Base-by-base conservation (phyloP, 83 land plant species). In the Picea engelmannii region DNA sequence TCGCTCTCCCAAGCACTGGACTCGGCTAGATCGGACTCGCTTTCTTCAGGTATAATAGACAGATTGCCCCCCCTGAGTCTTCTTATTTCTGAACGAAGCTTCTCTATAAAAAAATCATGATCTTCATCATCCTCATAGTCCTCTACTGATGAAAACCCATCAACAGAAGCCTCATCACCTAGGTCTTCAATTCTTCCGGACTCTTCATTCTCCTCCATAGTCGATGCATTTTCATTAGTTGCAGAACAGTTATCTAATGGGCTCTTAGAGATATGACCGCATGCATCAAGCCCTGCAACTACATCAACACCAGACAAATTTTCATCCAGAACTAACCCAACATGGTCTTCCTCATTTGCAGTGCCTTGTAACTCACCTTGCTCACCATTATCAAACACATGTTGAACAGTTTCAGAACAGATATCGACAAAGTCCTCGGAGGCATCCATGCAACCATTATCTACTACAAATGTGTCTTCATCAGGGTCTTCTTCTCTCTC, bases 1-100 rank as follows among this genome's bases (percentile, higher is more conserved):
- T 73, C 77, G 77, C 77, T 73, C 24, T 47, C 77, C 77, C 77
- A 73, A n/a, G 6, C 12, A 44, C 25, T 73, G 18, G 77, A 42
- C 44, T 90, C 89, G 0, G 76, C 65, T 44, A 49, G 47, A 42
- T 55, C 79, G 5, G 24, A 64, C 58, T 84, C 86, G 4, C 71
- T 73, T 76, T 85, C 86, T 60, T 85, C 91, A 10, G 82, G 76
- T 40, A 92, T 92, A 3, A 89, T 86, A 1, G 95, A 90, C 7
- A 92, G 87, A 6, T 90, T 90, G n/a, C 73, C 75, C 24, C 87
- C 82, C 71, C 81, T 90, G 11, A 62, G 87, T 40, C 76, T 79
- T 76, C 38, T 88, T 31, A 90, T 61, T 62, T 90, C 89, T 86
- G 81, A 83, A 21, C 82, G 78, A 58, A 92, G 81, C 83, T 88